phyloP scores from a whole-genome alignment of 805 yeast species.

The Ogataea methanolica region DNA sequence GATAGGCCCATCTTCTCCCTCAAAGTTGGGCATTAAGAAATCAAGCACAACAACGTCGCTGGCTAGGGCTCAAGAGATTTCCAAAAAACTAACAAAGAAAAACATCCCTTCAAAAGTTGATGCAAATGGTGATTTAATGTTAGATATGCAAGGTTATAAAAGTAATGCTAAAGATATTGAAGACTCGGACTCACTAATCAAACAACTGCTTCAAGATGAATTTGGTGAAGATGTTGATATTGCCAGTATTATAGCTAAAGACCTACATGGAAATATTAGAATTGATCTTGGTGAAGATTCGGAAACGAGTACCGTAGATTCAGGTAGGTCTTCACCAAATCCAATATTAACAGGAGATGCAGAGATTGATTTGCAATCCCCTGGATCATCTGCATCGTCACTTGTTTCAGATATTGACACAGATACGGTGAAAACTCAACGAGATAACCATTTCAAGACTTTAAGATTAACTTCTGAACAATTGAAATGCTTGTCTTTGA shows the following conservation, averaged over 20 bases:
- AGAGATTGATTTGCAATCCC: slow-evolving; percentile 10
- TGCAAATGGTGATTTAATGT: slow-evolving; percentile 80
- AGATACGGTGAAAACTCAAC: slow-evolving; percentile 18
- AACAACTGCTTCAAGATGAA: slow-evolving; percentile 72
- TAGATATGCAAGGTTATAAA: slow-evolving; percentile 96
- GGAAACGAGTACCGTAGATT: slow-evolving; percentile 10
- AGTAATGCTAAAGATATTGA: slow-evolving; percentile 75
- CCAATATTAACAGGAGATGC: neutral
- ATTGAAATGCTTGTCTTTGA: slow-evolving; percentile 64
- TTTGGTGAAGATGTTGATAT: slow-evolving; percentile 51
- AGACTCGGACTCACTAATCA: slow-evolving; percentile 70
- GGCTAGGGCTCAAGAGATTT: slow-evolving; percentile 57
- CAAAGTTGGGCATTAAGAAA: slow-evolving; percentile 19
- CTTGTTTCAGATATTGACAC: slow-evolving; percentile 23
- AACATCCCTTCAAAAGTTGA: slow-evolving; percentile 87
- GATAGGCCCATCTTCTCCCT: slow-evolving; percentile 32
- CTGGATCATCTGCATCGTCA: slow-evolving; percentile 19
- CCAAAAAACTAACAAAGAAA: slow-evolving; percentile 58
- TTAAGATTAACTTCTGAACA: slow-evolving; percentile 89
- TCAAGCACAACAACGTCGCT: slow-evolving; percentile 24
- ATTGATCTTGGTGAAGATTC: slow-evolving; percentile 32
- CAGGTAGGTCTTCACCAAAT: slow-evolving; percentile 1
- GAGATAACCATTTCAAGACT: slow-evolving; percentile 65
- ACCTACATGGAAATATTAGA: slow-evolving; percentile 63
- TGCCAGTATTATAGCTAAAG: slow-evolving; percentile 45